These are phyloP conservation scores for Hansenula sp. DNA, from an alignment of 1,139 yeast genomes.

Conservation along the genomic window DNA sequence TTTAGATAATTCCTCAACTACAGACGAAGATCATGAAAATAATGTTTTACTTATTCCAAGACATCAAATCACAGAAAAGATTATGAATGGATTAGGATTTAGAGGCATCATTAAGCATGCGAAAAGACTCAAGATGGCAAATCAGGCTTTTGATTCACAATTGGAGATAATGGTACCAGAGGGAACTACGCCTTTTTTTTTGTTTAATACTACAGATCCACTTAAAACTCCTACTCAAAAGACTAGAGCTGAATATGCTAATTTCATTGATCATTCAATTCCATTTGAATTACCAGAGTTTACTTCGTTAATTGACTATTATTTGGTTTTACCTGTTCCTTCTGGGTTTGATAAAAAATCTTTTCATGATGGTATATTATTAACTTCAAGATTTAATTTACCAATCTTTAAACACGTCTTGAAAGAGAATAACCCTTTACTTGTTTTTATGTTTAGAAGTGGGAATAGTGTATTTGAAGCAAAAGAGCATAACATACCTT, in stretches of 20 bases:
- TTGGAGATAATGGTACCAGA: conserved; percentile 26
- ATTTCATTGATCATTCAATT: conserved; percentile 26
- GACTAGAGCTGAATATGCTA: conserved; percentile 19
- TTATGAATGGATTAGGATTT: conserved; percentile 15
- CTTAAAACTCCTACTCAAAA: conserved; percentile 16
- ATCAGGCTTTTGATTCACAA: conserved; percentile 8
- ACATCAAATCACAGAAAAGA: conserved; percentile 13
- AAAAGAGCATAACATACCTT: conserved; percentile 10
- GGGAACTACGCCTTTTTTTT: conserved; percentile 29
- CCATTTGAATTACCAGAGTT: conserved; percentile 35
- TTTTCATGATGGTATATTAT: conserved; percentile 15
- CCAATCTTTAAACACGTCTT: conserved; percentile 20
- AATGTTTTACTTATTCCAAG: conserved; percentile 14
- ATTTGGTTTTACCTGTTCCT: conserved; percentile 31
- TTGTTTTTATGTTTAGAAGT: conserved; percentile 32
- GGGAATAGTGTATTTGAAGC: conserved; percentile 12
- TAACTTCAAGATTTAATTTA: conserved; percentile 20
- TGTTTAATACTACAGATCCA: conserved; percentile 30
- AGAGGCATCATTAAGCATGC: conserved; percentile 12
- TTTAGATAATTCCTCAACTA: background rate
- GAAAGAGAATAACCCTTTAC: conserved; percentile 26
- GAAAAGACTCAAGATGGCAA: conserved; percentile 12
- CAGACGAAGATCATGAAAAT: conserved; percentile 6
- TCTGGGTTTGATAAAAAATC: conserved; percentile 7
- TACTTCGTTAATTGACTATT: conserved; percentile 30